Conservation (phyloP, 1,284 basidiomycete species). For the Agaricales sp. region DNA sequence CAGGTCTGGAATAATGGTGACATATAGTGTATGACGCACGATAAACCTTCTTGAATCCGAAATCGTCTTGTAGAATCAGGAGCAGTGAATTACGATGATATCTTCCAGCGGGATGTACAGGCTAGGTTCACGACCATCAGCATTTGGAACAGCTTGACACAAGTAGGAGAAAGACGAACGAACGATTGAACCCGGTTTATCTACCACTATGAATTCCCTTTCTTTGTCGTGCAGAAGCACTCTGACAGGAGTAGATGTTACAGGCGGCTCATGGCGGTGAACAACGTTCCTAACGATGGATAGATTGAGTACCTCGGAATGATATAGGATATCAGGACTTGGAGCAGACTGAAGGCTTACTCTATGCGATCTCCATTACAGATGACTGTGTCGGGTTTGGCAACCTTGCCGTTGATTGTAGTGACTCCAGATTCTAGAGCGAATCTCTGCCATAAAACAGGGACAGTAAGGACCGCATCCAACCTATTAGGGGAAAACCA, state of each 20-base stretch:
- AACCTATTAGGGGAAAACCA: slow-evolving; percentile 5
- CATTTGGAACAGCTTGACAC: slow-evolving; percentile 6
- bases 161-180: slow-evolving; percentile 28
- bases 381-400: slow-evolving; percentile 73
- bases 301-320: no score
- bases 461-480: slow-evolving; percentile 7
- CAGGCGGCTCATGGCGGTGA: slow-evolving; percentile 93
- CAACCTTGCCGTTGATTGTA: slow-evolving; percentile 82
- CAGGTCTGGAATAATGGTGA: slow-evolving; percentile 2
- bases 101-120: slow-evolving; percentile 82
- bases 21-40: slow-evolving; percentile 47
- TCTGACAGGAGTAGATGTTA: slow-evolving; percentile 79
- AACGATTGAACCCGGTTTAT: slow-evolving; percentile 91
- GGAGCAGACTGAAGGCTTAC: slow-evolving; percentile 25
- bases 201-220: slow-evolving; percentile 82
- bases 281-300: slow-evolving; percentile 74
- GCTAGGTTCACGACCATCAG: slow-evolving; percentile 32
- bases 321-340: slow-evolving; percentile 2
- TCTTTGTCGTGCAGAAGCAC: slow-evolving; percentile 73
- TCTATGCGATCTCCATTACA: slow-evolving; percentile 86
- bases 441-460: slow-evolving; percentile 52
- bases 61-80: slow-evolving; percentile 80
- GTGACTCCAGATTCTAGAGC: slow-evolving; percentile 93
- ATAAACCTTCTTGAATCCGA: slow-evolving; percentile 76
- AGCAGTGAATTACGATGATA: slow-evolving; percentile 85